Percentiles rank a stretch among this genome's conserved stretches.
These are phyloP conservation scores for Lachancea waltii DNA, from an alignment of 805 yeast species.

Conservation along the genomic window DNA sequence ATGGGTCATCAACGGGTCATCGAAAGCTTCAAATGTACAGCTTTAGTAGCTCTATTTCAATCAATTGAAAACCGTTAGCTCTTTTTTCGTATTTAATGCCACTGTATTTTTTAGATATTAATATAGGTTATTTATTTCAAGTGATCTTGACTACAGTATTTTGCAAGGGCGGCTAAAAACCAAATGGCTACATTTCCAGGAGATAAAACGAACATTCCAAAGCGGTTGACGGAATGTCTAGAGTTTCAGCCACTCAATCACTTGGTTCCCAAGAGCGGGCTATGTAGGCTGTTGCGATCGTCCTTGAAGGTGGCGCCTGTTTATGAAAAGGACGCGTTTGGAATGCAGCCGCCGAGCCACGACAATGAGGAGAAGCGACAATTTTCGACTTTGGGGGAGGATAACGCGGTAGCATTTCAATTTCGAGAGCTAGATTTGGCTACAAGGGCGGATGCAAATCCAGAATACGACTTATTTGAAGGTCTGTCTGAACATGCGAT, in stretches of 20 bases:
- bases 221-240: slow-evolving; percentile 23
- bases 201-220: slow-evolving; percentile 23
- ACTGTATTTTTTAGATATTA: too few relatives aligned
- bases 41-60: too few relatives aligned
- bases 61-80: too few relatives aligned
- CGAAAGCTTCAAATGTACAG: too few relatives aligned
- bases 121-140: too few relatives aligned
- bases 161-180: slow-evolving; percentile 27
- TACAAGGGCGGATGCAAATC: neutral
- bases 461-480: slow-evolving; percentile 9
- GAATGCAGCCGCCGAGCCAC: neutral
- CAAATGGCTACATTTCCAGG: slow-evolving; percentile 29
- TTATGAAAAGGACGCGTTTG: neutral
- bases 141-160: too few relatives aligned
- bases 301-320: neutral
- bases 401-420: neutral
- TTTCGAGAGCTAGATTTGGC: neutral
- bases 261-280: slow-evolving; percentile 26
- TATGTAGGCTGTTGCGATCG: slow-evolving; percentile 14
- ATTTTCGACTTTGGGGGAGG: neutral
- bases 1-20: too few relatives aligned
- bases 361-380: neutral
- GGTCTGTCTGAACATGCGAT: slow-evolving; percentile 17
- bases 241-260: slow-evolving; percentile 23
- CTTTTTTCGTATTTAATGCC: too few relatives aligned